Percentiles rank a stretch among this genome's conserved stretches.
These are phyloP conservation scores for Bisporella sp. DNA, from an alignment of 2,329 filamentous ascomycete species.

Conservation along the genomic window DNA sequence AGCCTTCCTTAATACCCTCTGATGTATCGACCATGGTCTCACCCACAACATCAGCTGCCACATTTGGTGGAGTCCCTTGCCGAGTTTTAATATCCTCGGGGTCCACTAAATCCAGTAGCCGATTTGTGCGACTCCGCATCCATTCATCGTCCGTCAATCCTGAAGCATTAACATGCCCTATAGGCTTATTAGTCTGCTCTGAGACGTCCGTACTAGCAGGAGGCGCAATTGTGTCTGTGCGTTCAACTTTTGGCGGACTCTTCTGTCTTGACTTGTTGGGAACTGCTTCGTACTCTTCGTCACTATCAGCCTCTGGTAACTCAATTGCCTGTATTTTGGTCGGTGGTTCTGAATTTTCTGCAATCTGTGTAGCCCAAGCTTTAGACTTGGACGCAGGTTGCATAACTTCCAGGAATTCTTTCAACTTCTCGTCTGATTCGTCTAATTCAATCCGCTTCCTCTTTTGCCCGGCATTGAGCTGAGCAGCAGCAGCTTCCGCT, in stretches of 20 bases:
- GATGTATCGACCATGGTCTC: slow-evolving; percentile 6
- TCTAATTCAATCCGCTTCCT: slow-evolving; percentile 56
- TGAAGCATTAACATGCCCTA: slow-evolving; percentile 12
- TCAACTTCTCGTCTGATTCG: slow-evolving; percentile 68
- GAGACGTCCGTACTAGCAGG: slow-evolving; percentile 3
- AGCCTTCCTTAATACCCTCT: slow-evolving; percentile 4
- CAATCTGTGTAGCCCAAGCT: slow-evolving; percentile 51
- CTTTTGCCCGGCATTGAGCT: slow-evolving; percentile 43
- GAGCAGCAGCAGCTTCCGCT: slow-evolving; percentile 22
- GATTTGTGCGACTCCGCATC: slow-evolving; percentile 82
- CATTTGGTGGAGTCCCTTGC: slow-evolving; percentile 14
- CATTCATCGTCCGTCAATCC: slow-evolving; percentile 62
- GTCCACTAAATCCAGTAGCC: slow-evolving; percentile 77
- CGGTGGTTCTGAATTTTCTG: slow-evolving; percentile 33
- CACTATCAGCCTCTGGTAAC: slow-evolving; percentile 52
- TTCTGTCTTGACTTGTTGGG: slow-evolving; percentile 42
- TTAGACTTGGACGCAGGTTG: slow-evolving; percentile 58
- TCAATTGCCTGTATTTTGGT: slow-evolving; percentile 34
- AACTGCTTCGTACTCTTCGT: slow-evolving; percentile 68
- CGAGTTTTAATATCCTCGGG: slow-evolving; percentile 24
- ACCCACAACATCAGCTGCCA: slow-evolving; percentile 9
- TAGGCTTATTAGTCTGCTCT: slow-evolving; percentile 16
- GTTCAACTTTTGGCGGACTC: slow-evolving; percentile 9
- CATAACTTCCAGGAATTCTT: slow-evolving; percentile 83
- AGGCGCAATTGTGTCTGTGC: slow-evolving; percentile 1